Conservation (phyloP, 306 rosid species). For the Cucurbita ficifolia region DNA sequence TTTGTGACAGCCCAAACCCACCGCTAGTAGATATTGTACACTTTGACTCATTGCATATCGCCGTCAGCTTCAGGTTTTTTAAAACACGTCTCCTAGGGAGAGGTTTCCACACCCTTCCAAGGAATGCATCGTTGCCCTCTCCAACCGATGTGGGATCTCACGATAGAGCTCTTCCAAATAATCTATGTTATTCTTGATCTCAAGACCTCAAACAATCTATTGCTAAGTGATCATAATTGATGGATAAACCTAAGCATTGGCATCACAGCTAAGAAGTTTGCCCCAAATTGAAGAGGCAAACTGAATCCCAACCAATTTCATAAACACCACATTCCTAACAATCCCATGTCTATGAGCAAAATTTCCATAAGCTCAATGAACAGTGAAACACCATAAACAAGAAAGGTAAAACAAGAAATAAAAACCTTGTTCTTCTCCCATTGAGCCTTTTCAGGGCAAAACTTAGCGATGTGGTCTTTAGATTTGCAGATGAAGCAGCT, state of each 20-base stretch:
- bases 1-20: too few species aligned
- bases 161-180: not conserved
- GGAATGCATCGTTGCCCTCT: too few species aligned
- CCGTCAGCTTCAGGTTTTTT: too few species aligned
- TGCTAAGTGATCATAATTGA: not conserved
- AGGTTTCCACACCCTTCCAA: too few species aligned
- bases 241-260: not conserved
- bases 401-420: not conserved
- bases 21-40: too few species aligned
- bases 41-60: too few species aligned
- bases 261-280: not conserved
- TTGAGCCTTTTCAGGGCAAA: constrained; percentile 49
- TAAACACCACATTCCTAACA: not conserved
- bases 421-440: constrained; percentile 70
- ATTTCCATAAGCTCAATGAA: not conserved
- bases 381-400: not conserved
- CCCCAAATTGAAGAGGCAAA: not conserved
- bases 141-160: not conserved
- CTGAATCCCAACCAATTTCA: not conserved
- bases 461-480: constrained; percentile 64
- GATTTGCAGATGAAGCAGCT: constrained; percentile 72
- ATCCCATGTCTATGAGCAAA: not conserved
- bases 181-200: not conserved
- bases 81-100: too few species aligned
- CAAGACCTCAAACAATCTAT: not conserved